These are phyloP conservation scores for Berkeleyomyces rouxiae DNA, from an alignment of 2,329 filamentous ascomycete genomes.

Conservation along the genomic window DNA sequence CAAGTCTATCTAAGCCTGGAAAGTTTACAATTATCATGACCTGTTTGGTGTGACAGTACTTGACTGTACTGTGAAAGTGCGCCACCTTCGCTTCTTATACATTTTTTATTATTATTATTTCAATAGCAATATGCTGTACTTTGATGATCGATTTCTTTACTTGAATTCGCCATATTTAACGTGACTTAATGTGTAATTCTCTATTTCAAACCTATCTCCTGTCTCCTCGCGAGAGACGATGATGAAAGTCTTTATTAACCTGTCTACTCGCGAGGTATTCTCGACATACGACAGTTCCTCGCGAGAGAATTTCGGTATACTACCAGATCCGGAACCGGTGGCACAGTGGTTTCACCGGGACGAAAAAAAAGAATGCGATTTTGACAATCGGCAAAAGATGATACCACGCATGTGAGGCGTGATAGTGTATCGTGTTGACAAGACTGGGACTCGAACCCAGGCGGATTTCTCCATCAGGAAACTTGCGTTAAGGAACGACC, in stretches of 20 bases:
- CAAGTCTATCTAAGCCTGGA: not conserved
- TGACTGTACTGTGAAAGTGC: not conserved
- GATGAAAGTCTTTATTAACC: no score
- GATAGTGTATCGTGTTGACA: not conserved
- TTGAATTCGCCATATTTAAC: no score
- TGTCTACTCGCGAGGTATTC: no score
- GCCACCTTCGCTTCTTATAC: not conserved
- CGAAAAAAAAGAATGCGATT: no score
- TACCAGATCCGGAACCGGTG: no score
- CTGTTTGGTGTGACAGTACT: not conserved
- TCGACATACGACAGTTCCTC: no score
- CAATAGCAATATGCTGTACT: not conserved
- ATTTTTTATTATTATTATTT: not conserved
- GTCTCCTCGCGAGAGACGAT: no score
- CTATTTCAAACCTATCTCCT: no score
- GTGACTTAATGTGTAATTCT: no score
- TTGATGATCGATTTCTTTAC: no score
- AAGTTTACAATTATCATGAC: not conserved
- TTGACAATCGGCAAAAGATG: not conserved
- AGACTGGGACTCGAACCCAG: conserved; percentile 13
- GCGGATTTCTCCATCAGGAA: conserved; percentile 13
- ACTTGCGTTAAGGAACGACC: conserved; percentile 14
- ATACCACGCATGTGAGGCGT: not conserved
- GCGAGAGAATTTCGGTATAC: no score
- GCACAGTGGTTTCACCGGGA: no score